These are phyloP conservation scores for Rhinocladiella mackenziei DNA, from an alignment of 2,329 filamentous ascomycete species.

Conservation along the genomic window DNA sequence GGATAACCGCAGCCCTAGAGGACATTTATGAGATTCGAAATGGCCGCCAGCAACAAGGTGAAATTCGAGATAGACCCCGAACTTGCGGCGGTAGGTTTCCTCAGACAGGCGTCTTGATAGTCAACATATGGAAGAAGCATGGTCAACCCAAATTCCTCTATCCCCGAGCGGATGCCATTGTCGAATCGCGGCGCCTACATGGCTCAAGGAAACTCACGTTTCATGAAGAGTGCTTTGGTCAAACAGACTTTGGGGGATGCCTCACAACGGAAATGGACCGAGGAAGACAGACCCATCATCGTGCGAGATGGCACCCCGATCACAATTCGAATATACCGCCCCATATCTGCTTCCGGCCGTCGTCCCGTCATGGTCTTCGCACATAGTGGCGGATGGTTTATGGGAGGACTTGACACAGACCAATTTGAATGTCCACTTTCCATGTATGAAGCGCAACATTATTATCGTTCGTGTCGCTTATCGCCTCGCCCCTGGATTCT, in stretches of 20 bases:
- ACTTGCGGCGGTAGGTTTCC: constrained; percentile 9
- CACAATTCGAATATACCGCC: constrained; percentile 15
- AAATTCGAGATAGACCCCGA: constrained; percentile 12
- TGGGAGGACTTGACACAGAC: constrained; percentile 20
- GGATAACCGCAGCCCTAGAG: neutral
- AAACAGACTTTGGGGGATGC: constrained; percentile 9
- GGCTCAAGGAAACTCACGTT: constrained; percentile 8
- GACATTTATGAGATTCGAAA: no score
- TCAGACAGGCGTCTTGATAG: neutral
- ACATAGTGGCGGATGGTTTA: constrained; percentile 18
- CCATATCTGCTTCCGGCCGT: neutral
- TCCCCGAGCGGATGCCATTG: constrained; percentile 13
- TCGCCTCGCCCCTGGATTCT: constrained; percentile 23
- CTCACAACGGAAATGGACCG: constrained; percentile 3
- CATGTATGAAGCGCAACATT: constrained; percentile 15
- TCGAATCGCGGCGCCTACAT: constrained; percentile 7
- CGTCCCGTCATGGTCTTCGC: constrained; percentile 18
- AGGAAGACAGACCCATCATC: constrained; percentile 14
- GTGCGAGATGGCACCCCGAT: constrained; percentile 10
- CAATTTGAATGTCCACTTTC: constrained; percentile 18
- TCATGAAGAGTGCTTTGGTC: constrained; percentile 22
- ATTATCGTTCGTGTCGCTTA: constrained; percentile 25
- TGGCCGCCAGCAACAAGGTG: constrained; percentile 2
- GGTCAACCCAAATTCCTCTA: constrained; percentile 17
- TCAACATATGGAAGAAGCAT: constrained; percentile 17